These are phyloP conservation scores for Arthrobotrys megalospora DNA, from an alignment of 2,329 filamentous ascomycete genomes.

Conservation along the genomic window DNA sequence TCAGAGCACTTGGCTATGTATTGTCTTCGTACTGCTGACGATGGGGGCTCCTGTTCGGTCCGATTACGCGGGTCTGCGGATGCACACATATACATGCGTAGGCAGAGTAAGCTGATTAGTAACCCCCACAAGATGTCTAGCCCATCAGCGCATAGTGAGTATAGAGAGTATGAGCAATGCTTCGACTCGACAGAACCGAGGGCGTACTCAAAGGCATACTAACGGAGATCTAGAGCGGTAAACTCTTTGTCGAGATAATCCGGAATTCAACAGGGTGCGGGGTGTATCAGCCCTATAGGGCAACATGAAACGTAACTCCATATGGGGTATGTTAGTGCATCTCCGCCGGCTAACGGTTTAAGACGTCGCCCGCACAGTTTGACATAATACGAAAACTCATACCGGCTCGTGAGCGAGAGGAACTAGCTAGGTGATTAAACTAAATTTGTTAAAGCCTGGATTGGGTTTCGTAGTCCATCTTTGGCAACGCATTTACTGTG, in stretches of 20 bases:
- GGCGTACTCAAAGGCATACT: neutral
- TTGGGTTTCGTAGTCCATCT: neutral
- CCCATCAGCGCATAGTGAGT: neutral
- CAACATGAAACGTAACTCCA: neutral
- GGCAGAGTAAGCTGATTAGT: conserved; percentile 31
- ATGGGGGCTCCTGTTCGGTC: conserved; percentile 6
- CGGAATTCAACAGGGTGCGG: neutral
- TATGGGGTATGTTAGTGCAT: neutral
- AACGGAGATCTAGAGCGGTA: neutral
- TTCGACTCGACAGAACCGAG: neutral
- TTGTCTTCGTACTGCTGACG: conserved; percentile 23
- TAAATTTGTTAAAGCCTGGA: too few species aligned
- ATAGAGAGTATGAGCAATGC: neutral
- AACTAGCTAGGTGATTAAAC: too few species aligned
- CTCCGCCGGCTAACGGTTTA: neutral
- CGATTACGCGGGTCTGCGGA: neutral
- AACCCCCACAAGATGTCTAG: neutral
- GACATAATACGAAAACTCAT: neutral
- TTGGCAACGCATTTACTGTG: conserved; percentile 5
- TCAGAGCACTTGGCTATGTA: conserved; percentile 4
- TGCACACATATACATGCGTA: conserved; percentile 5
- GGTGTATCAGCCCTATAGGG: conserved; percentile 29
- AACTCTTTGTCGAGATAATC: neutral
- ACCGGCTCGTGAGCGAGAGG: too few species aligned
- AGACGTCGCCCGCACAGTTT: too few species aligned